Conservation (phyloP, 805 yeast genomes). For the Yarrowia sp. region DNA sequence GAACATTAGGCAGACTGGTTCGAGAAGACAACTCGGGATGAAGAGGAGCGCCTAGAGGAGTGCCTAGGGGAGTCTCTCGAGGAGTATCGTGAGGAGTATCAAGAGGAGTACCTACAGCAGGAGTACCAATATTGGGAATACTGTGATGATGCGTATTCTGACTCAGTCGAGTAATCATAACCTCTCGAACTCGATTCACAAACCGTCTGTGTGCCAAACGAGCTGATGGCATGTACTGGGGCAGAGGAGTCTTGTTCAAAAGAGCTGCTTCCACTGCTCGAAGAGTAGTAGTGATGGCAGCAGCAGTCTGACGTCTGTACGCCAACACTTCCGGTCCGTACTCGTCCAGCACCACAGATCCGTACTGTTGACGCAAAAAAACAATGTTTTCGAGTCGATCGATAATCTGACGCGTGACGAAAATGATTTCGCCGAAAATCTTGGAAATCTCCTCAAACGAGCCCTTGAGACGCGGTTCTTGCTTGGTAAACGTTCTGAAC, state of each 20-base stretch:
- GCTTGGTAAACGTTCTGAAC: constrained; percentile 30
- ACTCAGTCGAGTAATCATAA: constrained; percentile 31
- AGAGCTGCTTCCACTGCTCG: constrained; percentile 47
- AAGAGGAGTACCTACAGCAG: constrained; percentile 2
- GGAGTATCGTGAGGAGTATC: not conserved
- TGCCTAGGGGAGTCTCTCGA: not conserved
- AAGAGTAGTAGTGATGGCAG: constrained; percentile 41
- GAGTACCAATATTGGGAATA: constrained; percentile 5
- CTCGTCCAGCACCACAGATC: constrained; percentile 48
- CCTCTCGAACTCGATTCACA: constrained; percentile 44
- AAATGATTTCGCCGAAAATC: constrained; percentile 46
- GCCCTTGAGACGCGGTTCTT: constrained; percentile 51
- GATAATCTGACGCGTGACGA: constrained; percentile 45
- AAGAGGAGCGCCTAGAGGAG: not conserved
- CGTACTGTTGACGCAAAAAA: constrained; percentile 43
- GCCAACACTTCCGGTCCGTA: constrained; percentile 42
- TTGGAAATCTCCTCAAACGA: constrained; percentile 42
- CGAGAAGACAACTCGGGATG: not conserved
- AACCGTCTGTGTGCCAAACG: constrained; percentile 48
- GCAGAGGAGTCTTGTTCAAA: constrained; percentile 46
- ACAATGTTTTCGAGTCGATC: constrained; percentile 49
- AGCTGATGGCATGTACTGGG: constrained; percentile 51
- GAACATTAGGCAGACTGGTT: constrained; percentile 3
- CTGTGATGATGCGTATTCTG: constrained; percentile 4
- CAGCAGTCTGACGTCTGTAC: constrained; percentile 47